Evolutionary conservation across 192 early-diverging fungal genomes (phyloP).

Genomic region (Pilaira anomala): DNA sequence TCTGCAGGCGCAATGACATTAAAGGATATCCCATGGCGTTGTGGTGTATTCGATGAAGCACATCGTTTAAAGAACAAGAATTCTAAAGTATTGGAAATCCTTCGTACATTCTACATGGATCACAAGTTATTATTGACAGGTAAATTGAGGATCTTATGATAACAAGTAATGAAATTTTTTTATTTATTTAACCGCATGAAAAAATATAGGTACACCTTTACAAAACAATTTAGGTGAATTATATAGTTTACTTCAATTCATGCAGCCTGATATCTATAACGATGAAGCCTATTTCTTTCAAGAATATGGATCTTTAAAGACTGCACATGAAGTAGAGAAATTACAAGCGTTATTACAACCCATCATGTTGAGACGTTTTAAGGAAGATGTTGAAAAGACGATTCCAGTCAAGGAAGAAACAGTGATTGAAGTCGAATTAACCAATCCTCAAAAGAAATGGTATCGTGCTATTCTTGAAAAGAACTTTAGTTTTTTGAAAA

Average conservation of each 20-base stretch:
- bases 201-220: slow-evolving; percentile 68
- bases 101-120: slow-evolving; percentile 73
- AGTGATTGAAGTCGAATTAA: slow-evolving; percentile 86
- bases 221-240: slow-evolving; percentile 84
- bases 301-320: slow-evolving; percentile 67
- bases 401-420: slow-evolving; percentile 90
- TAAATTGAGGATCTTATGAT: background rate
- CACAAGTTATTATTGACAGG: slow-evolving; percentile 79
- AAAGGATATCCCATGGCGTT: slow-evolving; percentile 67
- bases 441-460: slow-evolving; percentile 79
- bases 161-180: too few species aligned
- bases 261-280: slow-evolving; percentile 70
- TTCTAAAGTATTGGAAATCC: slow-evolving; percentile 73
- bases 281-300: slow-evolving; percentile 65
- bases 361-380: slow-evolving; percentile 81
- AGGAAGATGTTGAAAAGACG: slow-evolving; percentile 86
- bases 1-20: slow-evolving; percentile 62
- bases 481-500: slow-evolving; percentile 80
- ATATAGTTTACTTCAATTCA: slow-evolving; percentile 77
- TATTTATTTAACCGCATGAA: background rate
- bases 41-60: slow-evolving; percentile 79
- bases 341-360: slow-evolving; percentile 76
- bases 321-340: slow-evolving; percentile 73
- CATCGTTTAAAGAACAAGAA: slow-evolving; percentile 84
- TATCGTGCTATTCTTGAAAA: slow-evolving; percentile 81